A percentile compares a stretch with the other conserved stretches of the same genome.
phyloP scores from a whole-genome alignment of 2,329 filamentous ascomycete genomes.

The Tolypocladium paradoxum region DNA sequence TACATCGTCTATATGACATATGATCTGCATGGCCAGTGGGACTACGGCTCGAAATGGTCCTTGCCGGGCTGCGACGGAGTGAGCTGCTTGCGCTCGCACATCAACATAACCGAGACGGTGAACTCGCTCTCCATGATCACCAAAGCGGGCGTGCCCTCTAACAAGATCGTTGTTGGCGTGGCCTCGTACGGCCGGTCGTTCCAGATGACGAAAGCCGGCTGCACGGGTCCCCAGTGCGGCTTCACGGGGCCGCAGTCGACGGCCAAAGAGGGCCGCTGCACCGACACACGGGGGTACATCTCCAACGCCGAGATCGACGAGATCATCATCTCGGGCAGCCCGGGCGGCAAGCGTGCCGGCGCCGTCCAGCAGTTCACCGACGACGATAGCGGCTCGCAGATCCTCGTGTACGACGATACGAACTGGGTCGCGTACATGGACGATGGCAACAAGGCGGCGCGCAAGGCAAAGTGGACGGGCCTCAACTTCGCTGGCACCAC shows the following conservation, averaged over 20 bases:
- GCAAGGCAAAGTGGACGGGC: too few relatives aligned
- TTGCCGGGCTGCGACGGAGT: conserved; percentile 15
- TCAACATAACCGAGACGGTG: conserved; percentile 24
- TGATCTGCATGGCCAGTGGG: conserved; percentile 24
- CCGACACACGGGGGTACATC: conserved; percentile 15
- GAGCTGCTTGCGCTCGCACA: conserved; percentile 23
- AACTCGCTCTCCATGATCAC: conserved; percentile 22
- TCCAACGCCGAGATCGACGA: too few relatives aligned
- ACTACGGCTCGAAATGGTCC: conserved; percentile 10
- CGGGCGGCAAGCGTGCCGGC: too few relatives aligned
- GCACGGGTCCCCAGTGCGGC: conserved; percentile 12
- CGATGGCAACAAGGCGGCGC: too few relatives aligned
- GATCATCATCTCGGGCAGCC: too few relatives aligned
- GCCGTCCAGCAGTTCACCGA: too few relatives aligned
- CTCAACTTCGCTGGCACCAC: too few relatives aligned
- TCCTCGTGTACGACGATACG: too few relatives aligned
- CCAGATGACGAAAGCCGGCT: conserved; percentile 18
- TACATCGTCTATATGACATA: conserved; percentile 27
- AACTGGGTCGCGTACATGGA: too few relatives aligned
- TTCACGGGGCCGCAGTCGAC: conserved; percentile 14
- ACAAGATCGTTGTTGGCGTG: conserved; percentile 20
- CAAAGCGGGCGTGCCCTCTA: conserved; percentile 18
- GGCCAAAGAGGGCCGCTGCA: conserved; percentile 17
- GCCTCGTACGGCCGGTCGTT: conserved; percentile 22
- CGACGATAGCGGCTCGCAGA: too few relatives aligned